Evolutionary conservation across 2,329 filamentous ascomycete genomes (phyloP).

Genomic region (Rutstroemia sp.): DNA sequence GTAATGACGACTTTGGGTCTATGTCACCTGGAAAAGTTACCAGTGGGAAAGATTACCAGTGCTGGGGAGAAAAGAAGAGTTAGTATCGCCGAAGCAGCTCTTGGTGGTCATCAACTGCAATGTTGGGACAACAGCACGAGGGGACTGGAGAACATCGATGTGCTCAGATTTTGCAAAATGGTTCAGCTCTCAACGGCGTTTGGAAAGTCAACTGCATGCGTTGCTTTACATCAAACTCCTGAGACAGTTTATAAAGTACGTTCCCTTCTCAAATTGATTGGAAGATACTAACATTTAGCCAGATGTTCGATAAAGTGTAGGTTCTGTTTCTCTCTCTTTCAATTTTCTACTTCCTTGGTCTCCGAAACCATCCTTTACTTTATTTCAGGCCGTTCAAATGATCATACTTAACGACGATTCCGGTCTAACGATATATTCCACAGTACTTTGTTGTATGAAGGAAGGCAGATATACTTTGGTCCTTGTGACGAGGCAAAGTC

Average conservation of each 20-base stretch:
- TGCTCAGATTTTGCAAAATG: slow-evolving; percentile 63
- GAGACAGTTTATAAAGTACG: slow-evolving; percentile 57
- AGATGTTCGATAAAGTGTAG: slow-evolving; percentile 57
- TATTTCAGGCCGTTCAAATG: too few species aligned
- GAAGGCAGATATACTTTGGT: slow-evolving; percentile 60
- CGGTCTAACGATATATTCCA: background rate
- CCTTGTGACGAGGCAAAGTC: slow-evolving; percentile 51
- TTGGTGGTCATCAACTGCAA: slow-evolving; percentile 61
- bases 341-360: too few species aligned
- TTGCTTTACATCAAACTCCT: slow-evolving; percentile 67
- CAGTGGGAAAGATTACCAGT: slow-evolving; percentile 69
- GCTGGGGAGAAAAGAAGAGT: slow-evolving; percentile 77
- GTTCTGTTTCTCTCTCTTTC: background rate
- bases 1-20: slow-evolving; percentile 66
- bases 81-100: slow-evolving; percentile 71
- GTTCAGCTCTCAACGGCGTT: slow-evolving; percentile 59
- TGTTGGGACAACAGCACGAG: slow-evolving; percentile 71
- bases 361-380: too few species aligned
- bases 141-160: slow-evolving; percentile 67
- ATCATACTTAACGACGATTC: background rate
- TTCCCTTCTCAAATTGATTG: background rate
- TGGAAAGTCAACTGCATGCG: slow-evolving; percentile 50
- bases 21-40: slow-evolving; percentile 62
- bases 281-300: background rate
- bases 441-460: background rate